Base-by-base conservation (phyloP, 306 rosid species). In the Begonia loranthoides region DNA sequence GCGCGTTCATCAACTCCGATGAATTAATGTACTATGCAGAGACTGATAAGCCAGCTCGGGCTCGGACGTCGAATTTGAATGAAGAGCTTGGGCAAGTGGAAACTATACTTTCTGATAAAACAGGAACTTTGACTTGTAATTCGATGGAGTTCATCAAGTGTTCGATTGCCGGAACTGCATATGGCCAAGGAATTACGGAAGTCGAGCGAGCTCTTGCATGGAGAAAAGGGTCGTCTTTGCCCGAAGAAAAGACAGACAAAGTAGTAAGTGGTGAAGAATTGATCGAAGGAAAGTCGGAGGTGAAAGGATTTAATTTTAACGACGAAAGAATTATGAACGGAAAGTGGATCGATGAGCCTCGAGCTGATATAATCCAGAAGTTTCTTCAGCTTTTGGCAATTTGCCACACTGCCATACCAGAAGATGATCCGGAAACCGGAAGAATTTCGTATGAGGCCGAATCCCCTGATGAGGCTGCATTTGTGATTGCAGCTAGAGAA, bases 31-130 rank as follows among this genome's bases (percentile, higher is more conserved):
- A 92, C 67, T 64, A 86, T 38, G 96, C 70, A 73, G 96, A 78
- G 77, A 72, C 84, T 4, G 94, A 92, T 73, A 71, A 67, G 81
- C 96, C 99, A 6, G 99, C 99, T 1, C 77, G 38, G 16, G 96
- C 99, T 34, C 94, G 96, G 15, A 92, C 99, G 17, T 86, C 99
- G 0, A 92, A 92, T 73, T 75, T 86, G 88, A 92, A 92, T 53
- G 99, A 92, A 75, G 99, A 92, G 70, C 96, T 92, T 49, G 99
- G 99, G 34, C 99, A 92, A 73, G 99, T 92, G 66, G 96, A 83
- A 36, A 92, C 96, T 64, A 79, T 92, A 60, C 94, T 92, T 57
- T 86, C 99, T 5, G 99, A 92, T 57, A 92, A 92, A 66, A 92
- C 99, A 0, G 99, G 99, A 65, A 90, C 99, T 38, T 70, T 92